A percentile compares a stretch with the other conserved stretches of the same genome.
phyloP scores from a whole-genome alignment of 2,329 filamentous ascomycete genomes.

The Xylaria sp. region DNA sequence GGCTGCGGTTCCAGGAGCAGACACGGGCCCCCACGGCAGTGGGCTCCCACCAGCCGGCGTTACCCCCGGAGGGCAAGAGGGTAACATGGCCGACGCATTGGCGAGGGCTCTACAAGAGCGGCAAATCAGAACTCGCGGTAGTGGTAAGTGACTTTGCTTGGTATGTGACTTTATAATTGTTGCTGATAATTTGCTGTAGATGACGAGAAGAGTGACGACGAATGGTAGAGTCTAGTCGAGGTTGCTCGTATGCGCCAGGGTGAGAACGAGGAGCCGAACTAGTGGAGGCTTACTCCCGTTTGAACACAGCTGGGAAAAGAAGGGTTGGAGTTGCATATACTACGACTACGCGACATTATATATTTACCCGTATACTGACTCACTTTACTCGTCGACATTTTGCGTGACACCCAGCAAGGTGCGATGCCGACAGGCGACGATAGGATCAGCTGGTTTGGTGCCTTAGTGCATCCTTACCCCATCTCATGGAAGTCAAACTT shows the following conservation, averaged over 20 bases:
- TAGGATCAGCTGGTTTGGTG: background rate
- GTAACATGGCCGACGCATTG: conserved; percentile 83
- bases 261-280: conserved; percentile 33
- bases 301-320: conserved; percentile 4
- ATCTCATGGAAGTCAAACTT: background rate
- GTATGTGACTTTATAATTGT: conserved; percentile 6
- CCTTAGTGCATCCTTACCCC: background rate
- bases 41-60: conserved; percentile 64
- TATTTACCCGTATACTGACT: background rate
- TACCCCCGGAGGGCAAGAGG: conserved; percentile 63
- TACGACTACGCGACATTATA: background rate
- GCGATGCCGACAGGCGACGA: conserved; percentile 3
- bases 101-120: conserved; percentile 81
- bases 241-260: conserved; percentile 37
- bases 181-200: conserved; percentile 59
- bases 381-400: conserved; percentile 4
- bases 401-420: background rate
- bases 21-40: conserved; percentile 63
- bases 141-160: conserved; percentile 74
- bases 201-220: conserved; percentile 81
- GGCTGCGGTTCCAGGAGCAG: conserved; percentile 66
- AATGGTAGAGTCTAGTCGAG: conserved; percentile 65
- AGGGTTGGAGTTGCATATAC: conserved; percentile 5
- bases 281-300: conserved; percentile 33
- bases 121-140: conserved; percentile 94